Evolutionary conservation across 441 rosid species (phyloP).

Genomic region (Gossypium gossypioides): DNA sequence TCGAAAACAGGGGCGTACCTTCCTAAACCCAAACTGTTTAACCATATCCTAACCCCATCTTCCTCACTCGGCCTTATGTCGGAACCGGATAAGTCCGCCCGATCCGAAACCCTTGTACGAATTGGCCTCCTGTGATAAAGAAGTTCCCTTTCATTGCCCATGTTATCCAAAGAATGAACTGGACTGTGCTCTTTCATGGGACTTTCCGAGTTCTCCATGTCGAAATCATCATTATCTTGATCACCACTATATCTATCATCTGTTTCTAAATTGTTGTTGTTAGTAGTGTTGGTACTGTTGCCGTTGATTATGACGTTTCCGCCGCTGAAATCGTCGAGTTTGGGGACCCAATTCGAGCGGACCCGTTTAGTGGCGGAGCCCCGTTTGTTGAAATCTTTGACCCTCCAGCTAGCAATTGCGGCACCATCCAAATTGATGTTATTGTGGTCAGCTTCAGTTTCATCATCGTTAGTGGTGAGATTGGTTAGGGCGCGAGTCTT

Average conservation of each 20-base stretch:
- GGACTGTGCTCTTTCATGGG: conserved; percentile 58
- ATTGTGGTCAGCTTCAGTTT: conserved; percentile 25
- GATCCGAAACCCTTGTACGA: conserved; percentile 28
- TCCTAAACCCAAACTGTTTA: conserved; percentile 72
- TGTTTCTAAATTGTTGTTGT: conserved; percentile 18
- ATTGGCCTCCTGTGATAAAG: conserved; percentile 23
- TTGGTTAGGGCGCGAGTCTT: conserved; percentile 65
- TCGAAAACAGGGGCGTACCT: conserved; percentile 81
- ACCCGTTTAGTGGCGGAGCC: conserved; percentile 40
- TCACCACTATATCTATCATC: conserved; percentile 40
- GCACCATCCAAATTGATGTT: conserved; percentile 34
- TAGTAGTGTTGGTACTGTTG: neutral
- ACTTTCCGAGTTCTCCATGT: conserved; percentile 52
- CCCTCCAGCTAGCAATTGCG: conserved; percentile 63
- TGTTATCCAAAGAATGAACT: conserved; percentile 48
- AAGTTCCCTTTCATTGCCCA: conserved; percentile 37
- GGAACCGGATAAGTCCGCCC: conserved; percentile 41
- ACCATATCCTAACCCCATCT: conserved; percentile 81
- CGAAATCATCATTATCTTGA: conserved; percentile 42
- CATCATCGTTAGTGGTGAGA: conserved; percentile 38
- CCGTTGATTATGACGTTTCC: conserved; percentile 12
- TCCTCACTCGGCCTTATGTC: conserved; percentile 34
- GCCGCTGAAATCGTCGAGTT: conserved; percentile 31
- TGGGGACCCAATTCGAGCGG: conserved; percentile 55
- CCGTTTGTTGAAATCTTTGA: conserved; percentile 42